Base-by-base conservation (phyloP, 2,329 filamentous ascomycete species). In the Aspergillus nomiae region DNA sequence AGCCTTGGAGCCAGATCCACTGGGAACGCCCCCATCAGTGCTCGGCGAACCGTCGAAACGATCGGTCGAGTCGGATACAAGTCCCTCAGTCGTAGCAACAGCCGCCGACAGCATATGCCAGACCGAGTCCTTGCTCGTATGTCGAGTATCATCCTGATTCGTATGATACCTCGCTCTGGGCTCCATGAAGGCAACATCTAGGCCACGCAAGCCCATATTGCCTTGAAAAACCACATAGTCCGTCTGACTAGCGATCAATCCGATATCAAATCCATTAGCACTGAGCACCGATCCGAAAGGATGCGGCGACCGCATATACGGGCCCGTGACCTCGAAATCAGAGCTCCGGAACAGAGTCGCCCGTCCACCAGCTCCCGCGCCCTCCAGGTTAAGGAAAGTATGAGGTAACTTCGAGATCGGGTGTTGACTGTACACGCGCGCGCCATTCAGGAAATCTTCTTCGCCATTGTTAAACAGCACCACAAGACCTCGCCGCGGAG, bases 61-160 rank as follows among this genome's bases (percentile, higher is more conserved):
- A 53, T 85, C 81, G 62, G 87, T 89, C 0, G 85, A 87, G 68
- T 92, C 87, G 16, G 87, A 86, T 0, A 92, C 89, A 50, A 98
- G 83, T 1, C 84, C 84, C 70, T 89, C 84, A 26, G 92, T 87
- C 0, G 94, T 95, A 8, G 89, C 86, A 28, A 97, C 80, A 7
- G 93, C 88, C 16, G 89, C 89, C 43, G 92, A 96, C 43, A 99
- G 83, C 95, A 99, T 98, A 76, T 98, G 94, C 94, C 94, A 98
- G 24, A 98, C 78, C 3, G 87, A 88, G 57, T 85, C 81, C 62
- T 76, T 74, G 61, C 77, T 84, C 1, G 93, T 90, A 77, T 97
- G 92, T 45, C 87, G 87, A 3, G 89, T 84, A 73, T 96, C 92
- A 74, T 99, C 95, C 73, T 97, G 88, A 64, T 92, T 86, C 0